These are phyloP conservation scores for Aspergillus novofumigatus DNA, from an alignment of 2,329 filamentous ascomycete genomes.

Conservation along the genomic window DNA sequence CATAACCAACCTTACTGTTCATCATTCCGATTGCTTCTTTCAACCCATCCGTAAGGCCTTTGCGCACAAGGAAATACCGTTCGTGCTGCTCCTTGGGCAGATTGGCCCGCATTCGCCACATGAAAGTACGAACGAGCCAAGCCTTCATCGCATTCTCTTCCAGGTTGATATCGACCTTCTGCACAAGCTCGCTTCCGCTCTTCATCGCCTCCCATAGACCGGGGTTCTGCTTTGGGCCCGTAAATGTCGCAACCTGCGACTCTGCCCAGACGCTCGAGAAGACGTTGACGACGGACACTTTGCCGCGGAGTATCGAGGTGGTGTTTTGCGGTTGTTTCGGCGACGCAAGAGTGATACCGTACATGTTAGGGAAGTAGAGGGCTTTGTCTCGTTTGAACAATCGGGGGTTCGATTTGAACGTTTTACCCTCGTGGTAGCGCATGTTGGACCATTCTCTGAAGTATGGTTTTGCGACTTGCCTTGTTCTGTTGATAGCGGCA, in stretches of 20 bases:
- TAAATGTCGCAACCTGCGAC: slow-evolving; percentile 70
- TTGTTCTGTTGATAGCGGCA: slow-evolving; percentile 50
- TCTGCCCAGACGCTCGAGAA: slow-evolving; percentile 86
- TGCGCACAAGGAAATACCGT: slow-evolving; percentile 57
- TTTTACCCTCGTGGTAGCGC: slow-evolving; percentile 78
- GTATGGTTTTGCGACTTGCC: slow-evolving; percentile 78
- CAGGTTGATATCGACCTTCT: slow-evolving; percentile 81
- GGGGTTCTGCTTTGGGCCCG: slow-evolving; percentile 62
- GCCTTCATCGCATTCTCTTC: slow-evolving; percentile 72
- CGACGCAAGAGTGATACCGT: slow-evolving; percentile 69
- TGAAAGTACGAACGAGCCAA: slow-evolving; percentile 54
- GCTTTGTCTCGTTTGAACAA: slow-evolving; percentile 78
- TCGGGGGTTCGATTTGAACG: slow-evolving; percentile 79
- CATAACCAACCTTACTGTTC: slow-evolving; percentile 90
- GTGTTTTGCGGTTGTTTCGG: slow-evolving; percentile 60
- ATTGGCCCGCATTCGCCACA: slow-evolving; percentile 46
- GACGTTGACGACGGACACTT: slow-evolving; percentile 72
- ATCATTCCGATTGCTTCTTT: slow-evolving; percentile 63
- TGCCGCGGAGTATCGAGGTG: slow-evolving; percentile 68
- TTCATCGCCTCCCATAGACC: slow-evolving; percentile 62
- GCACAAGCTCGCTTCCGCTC: slow-evolving; percentile 52
- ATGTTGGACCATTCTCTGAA: slow-evolving; percentile 94
- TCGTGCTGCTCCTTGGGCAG: slow-evolving; percentile 50
- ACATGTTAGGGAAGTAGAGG: slow-evolving; percentile 90
- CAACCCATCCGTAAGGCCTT: slow-evolving; percentile 53